Base-by-base conservation (phyloP, 1,284 basidiomycete genomes). In the Cutaneotrichosporon mucoides region DNA sequence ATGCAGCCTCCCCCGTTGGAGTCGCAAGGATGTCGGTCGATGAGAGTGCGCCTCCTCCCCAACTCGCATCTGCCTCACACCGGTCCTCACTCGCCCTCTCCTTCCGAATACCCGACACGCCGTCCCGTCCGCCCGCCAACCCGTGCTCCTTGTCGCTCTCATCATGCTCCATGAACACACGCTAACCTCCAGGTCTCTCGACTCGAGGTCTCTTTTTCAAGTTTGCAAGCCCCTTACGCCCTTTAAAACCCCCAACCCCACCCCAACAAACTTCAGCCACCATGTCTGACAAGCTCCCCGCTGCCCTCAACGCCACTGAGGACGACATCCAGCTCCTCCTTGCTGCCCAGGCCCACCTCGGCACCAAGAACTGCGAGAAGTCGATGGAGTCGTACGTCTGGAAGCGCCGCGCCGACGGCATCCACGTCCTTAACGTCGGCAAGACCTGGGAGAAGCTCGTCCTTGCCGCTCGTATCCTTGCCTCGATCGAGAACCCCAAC, bases 371-470 rank as follows among this genome's bases (percentile, higher is more conserved):
- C 83, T 93, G 91, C 83, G 92, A 96, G 81, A 96, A 94, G 87
- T 89, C 92, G 79, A 99, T 99, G 95, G 86, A 89, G 76, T 84
- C 90, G 58, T 99, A 99, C 81, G 91, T 99, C 80, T 97, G 88
- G 89, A 98, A 96, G 84, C 85, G 95, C 78, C 86, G 95, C 77
- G 80, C 88, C 67, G 95, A 99, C 81, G 95, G 93, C 71, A 92
- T 98, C 81, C 88, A 98, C 83, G 83, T 99, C 75, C 82, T 98
- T 76, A 97, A 99, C 88, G 88, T 98, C 72, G 94, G 94, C 78
- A 98, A 98, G 87, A 99, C 95, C 70, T 98, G 94, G 95, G 93
- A 98, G 83, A 99, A 99, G 83, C 85, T 99, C 69, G 90, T 96
- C 67, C 84, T 95, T 72, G 92, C 93, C 64, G 93, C 92, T 64